Conservation (phyloP, 345 rosid genomes). For the Clarkia xantiana region DNA sequence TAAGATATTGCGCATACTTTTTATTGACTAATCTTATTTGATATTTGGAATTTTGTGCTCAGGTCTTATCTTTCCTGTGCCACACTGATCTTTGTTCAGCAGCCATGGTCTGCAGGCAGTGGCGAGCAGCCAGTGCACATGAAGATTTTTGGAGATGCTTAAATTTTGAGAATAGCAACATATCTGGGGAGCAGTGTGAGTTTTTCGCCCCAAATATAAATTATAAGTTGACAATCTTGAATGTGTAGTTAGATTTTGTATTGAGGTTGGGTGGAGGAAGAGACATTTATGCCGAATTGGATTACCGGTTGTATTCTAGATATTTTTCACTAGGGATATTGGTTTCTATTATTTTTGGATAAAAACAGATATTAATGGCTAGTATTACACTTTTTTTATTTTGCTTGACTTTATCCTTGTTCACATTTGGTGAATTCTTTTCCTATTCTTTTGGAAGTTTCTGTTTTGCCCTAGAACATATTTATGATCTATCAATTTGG, state of each 20-base stretch:
- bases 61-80: conserved; percentile 93
- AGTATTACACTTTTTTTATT: too few species aligned
- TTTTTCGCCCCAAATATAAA: conserved; percentile 6
- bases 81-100: conserved; percentile 65
- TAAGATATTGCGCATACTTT: background rate
- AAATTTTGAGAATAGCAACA: conserved; percentile 65
- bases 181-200: conserved; percentile 83
- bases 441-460: too few species aligned
- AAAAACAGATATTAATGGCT: too few species aligned
- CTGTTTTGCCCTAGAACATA: too few species aligned
- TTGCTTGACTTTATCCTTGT: too few species aligned
- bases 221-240: background rate
- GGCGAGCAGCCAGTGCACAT: conserved; percentile 88
- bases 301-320: too few species aligned
- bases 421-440: too few species aligned
- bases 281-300: too few species aligned
- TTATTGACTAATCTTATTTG: background rate
- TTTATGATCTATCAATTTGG: background rate
- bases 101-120: conserved; percentile 88
- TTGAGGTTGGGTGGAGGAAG: too few species aligned
- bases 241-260: too few species aligned
- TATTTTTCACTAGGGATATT: too few species aligned
- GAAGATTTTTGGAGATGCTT: conserved; percentile 95
- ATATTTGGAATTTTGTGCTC: conserved; percentile 4
- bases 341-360: too few species aligned